phyloP scores from a whole-genome alignment of 257 asterid genomes.

The Solanum dulcamara region DNA sequence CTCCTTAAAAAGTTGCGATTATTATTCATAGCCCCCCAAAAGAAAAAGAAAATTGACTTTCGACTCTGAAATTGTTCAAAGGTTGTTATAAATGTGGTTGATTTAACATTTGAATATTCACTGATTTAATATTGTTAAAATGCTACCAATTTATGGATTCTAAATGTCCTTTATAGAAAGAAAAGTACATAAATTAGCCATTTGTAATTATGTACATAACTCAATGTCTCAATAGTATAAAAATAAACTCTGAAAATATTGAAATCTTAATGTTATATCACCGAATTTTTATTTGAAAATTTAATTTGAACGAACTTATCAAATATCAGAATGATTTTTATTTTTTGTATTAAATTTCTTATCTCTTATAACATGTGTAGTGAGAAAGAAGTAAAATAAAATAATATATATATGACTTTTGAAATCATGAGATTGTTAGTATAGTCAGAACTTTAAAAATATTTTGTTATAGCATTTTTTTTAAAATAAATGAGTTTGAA shows the following conservation, averaged over 20 bases:
- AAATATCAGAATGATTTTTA: background rate
- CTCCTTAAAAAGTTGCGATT: background rate
- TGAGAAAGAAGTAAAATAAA: background rate
- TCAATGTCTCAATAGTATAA: background rate
- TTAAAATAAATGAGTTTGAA: too few species aligned
- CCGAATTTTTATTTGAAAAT: background rate
- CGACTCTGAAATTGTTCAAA: background rate
- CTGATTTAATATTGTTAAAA: background rate
- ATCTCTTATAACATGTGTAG: background rate
- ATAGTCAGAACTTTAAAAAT: background rate
- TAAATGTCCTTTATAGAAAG: background rate
- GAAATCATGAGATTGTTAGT: too few species aligned
- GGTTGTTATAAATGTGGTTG: background rate
- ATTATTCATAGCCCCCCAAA: background rate
- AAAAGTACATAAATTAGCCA: background rate
- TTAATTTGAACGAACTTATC: background rate
- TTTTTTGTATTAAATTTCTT: background rate
- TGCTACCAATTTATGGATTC: background rate
- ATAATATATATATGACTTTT: background rate
- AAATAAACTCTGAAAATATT: background rate
- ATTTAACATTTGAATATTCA: background rate
- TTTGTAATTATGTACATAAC: background rate
- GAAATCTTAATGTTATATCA: background rate
- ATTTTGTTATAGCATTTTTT: background rate
- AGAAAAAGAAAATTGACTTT: background rate